Evolutionary conservation across 352 stramenopile species (phyloP), one percentile per base, ranked within the genome.

Genomic region (Phytophthora europaea): DNA sequence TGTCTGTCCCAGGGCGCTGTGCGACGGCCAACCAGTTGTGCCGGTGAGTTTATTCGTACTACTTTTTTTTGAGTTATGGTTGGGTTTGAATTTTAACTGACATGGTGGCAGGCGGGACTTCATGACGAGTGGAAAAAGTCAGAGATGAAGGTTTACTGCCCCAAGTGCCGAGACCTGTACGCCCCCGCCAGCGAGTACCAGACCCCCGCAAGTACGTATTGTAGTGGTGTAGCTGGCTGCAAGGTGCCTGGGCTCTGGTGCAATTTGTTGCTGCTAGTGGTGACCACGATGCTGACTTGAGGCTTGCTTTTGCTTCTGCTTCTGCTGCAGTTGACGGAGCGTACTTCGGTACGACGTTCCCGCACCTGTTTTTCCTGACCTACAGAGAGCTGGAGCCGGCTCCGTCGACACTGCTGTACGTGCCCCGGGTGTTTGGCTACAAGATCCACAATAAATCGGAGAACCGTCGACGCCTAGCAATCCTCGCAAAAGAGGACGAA

Each of bases 301-400:
- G 15, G 31, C 53, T 45, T 40, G 3, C 48, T 20, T 61, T 40
- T 60, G 9, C 63, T 50, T 61, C 13, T 60, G 9, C 63, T 50
- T 61, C 13, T 31, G 18, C 13, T 70, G 20, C 56, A 97, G 89
- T 97, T 79, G 98, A 99, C 75, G 98, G 98, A 62, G 95, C 97
- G 13, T 99, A 99, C 88, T 99, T 99, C 87, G 98, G 98, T 40
- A 99, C 97, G 48, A 99, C 98, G 22, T 99, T 99, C 86, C 97
- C 98, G 61, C 98, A 99, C 82, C 80, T 99, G 67, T 99, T 99
- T 90, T 96, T 99, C 70, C 97, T 99, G 91, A 99, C 97, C 61
- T 99, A 99, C 83, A 95, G 89, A 73, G 97, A 99, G 76, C 71
- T 97, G 55, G 88, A 96, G 61, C 90, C 90, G n/a, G 72, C 79